Conservation (phyloP, 208 protist genomes). For the Acanthamoeba sp. region DNA sequence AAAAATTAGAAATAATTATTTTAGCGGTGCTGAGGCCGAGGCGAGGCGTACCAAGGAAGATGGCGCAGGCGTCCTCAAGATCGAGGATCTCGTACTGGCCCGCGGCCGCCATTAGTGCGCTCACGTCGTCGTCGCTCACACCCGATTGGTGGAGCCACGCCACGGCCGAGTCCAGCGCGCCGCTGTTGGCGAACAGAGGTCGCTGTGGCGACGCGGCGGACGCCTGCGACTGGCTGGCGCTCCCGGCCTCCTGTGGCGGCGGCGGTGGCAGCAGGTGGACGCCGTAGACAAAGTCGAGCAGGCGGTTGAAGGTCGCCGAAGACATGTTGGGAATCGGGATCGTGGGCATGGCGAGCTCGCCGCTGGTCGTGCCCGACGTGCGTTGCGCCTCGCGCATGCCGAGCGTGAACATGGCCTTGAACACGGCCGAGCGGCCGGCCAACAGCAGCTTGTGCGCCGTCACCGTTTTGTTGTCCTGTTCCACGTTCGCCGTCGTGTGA, state of each 20-base stretch:
- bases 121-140: neutral
- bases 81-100: slow-evolving; percentile 32
- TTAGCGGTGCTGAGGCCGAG: neutral
- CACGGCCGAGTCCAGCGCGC: slow-evolving; percentile 11
- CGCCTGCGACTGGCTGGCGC: too few species aligned
- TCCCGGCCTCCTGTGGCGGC: too few species aligned
- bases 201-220: neutral
- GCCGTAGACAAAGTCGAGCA: slow-evolving; percentile 31
- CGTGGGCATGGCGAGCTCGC: neutral
- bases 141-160: neutral
- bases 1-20: too few species aligned
- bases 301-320: neutral
- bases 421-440: neutral
- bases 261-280: neutral
- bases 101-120: slow-evolving; percentile 9
- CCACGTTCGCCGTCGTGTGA: too few species aligned
- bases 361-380: neutral
- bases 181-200: neutral
- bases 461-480: slow-evolving; percentile 26
- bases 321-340: slow-evolving; percentile 24
- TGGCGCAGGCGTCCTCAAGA: neutral
- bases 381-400: slow-evolving; percentile 11
- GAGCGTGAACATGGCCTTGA: slow-evolving; percentile 50
- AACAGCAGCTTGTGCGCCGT: slow-evolving; percentile 26
- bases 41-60: neutral